Evolutionary conservation across 306 rosid genomes (phyloP), one percentile per base, ranked within the genome.

Genomic region (Herpetospermum pedunculosum): DNA sequence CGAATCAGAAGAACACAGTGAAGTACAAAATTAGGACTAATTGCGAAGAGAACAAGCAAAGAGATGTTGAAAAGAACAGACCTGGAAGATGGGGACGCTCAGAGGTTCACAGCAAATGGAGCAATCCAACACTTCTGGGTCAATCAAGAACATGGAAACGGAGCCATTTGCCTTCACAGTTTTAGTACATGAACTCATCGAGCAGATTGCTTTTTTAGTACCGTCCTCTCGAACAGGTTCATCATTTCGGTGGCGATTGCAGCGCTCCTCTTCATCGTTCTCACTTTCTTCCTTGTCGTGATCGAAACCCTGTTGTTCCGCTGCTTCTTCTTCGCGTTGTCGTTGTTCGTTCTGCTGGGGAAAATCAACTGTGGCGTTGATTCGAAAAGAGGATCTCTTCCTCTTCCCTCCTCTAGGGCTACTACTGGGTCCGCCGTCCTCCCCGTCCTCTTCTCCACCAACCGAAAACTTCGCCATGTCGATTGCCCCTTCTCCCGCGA

Each of bases 61-160:
- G 9, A 63, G 21, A 40, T 1, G 6, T 59, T 59, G 67, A 35
- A 37, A 15, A 59, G 11, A 75, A 73, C 43, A 26, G 8, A 87
- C 92, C 92, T 87, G 92, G 73, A 53, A 87, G 4, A 83, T 70
- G 76, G 92, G 92, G 44, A 63, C 14, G 38, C 46, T 40, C 82
- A 87, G 76, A 46, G 89, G 83, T 55, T 87, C 89, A 25, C 37
- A 83, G 77, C 92, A 87, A 75, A 87, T 81, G 73, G 70, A 81
- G 67, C 92, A 87, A 80, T 87, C 89, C 29, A 87, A 78, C 62
- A 87, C 92, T 54, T 85, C 89, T 23, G 92, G 85, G 59, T 87
- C 92, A 2, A 77, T 59, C 30, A 87, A 74, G 32, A 62, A 68
- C 6, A 80, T 57, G 30, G 85, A 58, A 59, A 63, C 13, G 47